Base-by-base conservation (phyloP, 352 stramenopile genomes). In the Sclerospora graminicola region DNA sequence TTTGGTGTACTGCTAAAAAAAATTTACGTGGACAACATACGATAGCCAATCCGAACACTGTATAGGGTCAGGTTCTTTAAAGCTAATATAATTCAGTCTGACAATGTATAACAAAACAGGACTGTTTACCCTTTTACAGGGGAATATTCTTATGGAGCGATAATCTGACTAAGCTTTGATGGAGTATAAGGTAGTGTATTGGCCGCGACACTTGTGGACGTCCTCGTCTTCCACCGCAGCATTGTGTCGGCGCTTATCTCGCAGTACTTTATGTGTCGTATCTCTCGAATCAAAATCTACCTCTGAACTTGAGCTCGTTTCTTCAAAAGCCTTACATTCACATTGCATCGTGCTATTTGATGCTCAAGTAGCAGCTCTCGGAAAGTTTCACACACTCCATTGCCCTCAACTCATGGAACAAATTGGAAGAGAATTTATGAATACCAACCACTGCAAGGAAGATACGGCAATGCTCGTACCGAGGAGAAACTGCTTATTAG, bases 151-250 rank as follows among this genome's bases (percentile, higher is more conserved):
- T n/a, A n/a, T n/a, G n/a, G n/a, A n/a, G n/a, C n/a, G n/a, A n/a
- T n/a, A n/a, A 33, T 4, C 28, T 33, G 28, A n/a, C 14, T n/a
- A 33, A 33, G 16, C 9, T 15, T 20, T 35, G 13, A 61, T 51
- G 45, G 27, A 35, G 11, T 27, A 26, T 13, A 39, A 53, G 16
- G 56, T 73, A 10, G 63, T 78, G 30, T 84, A 74, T 42, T 82
- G 68, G 68, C 68, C 71, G 18, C 54, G 61, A 38, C 48, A 54
- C 14, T n/a, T 54, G 26, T 59, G 50, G 46, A 9, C 14, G 34
- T 41, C 45, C 8, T 21, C 29, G 33, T 51, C 45, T 8, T 10
- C 16, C 10, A 8, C 41, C 21, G 8, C 40, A 15, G 41, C 52
- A 24, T 8, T 60, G 23, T 69, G 66, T 28, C 54, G 44, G 8